Percentiles rank a stretch among this genome's conserved stretches.
phyloP scores from a whole-genome alignment of 768 basidiomycete genomes.

The Psilocybe subaeruginosa region DNA sequence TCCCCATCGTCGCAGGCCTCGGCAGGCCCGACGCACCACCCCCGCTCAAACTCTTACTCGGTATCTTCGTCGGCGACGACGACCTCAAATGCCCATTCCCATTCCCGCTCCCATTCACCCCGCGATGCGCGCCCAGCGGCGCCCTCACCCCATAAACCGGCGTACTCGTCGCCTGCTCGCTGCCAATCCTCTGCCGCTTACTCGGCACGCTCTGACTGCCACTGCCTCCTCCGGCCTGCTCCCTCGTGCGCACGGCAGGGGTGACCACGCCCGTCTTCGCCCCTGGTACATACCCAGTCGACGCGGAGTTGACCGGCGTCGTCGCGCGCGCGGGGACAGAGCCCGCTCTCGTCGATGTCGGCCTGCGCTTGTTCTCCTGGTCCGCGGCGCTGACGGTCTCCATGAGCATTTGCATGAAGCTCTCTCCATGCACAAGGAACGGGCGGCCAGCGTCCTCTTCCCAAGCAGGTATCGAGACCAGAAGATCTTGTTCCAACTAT shows the following conservation, averaged over 20 bases:
- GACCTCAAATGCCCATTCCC: conserved; percentile 24
- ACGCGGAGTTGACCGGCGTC: conserved; percentile 47
- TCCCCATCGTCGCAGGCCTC: conserved; percentile 41
- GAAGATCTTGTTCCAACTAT: conserved; percentile 88
- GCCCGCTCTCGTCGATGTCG: conserved; percentile 43
- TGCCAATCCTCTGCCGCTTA: conserved; percentile 64
- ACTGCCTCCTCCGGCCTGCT: conserved; percentile 32
- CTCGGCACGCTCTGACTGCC: conserved; percentile 52
- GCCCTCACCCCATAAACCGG: conserved; percentile 30
- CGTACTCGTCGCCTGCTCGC: conserved; percentile 27
- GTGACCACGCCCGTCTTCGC: conserved; percentile 52
- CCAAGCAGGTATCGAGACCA: conserved; percentile 81
- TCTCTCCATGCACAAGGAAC: conserved; percentile 86
- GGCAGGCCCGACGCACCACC: conserved; percentile 30
- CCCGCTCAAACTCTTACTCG: conserved; percentile 36
- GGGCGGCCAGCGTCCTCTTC: conserved; percentile 72
- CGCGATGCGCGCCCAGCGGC: conserved; percentile 45
- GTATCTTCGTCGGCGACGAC: conserved; percentile 56
- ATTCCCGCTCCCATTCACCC: conserved; percentile 20
- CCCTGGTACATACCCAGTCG: conserved; percentile 41
- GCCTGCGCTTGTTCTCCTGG: conserved; percentile 79
- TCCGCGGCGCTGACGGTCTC: conserved; percentile 70
- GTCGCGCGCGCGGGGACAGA: conserved; percentile 66
- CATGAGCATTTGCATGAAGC: conserved; percentile 78
- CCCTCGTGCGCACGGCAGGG: conserved; percentile 62